Evolutionary conservation across 345 rosid genomes (phyloP).

Genomic region (Ailanthus altissimus): DNA sequence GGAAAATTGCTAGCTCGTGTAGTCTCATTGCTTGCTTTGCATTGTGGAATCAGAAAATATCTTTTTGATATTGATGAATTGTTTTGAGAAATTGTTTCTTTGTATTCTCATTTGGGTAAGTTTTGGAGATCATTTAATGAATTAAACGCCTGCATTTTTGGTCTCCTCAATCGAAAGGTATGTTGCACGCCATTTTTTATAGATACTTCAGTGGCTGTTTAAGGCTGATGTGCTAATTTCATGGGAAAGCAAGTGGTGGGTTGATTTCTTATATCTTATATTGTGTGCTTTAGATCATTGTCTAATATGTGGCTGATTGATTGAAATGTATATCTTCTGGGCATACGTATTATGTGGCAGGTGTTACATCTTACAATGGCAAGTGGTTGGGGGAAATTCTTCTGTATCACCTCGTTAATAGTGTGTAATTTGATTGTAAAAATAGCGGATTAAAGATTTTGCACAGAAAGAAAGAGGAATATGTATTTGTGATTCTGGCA

Average conservation of each 20-base stretch:
- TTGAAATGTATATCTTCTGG: slow-evolving; percentile 5
- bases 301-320: slow-evolving; percentile 3
- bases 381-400: neutral
- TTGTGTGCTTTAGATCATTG: neutral
- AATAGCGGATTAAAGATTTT: neutral
- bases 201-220: slow-evolving; percentile 2
- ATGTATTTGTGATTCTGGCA: neutral
- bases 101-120: slow-evolving; percentile 5
- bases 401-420: neutral
- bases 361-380: slow-evolving; percentile 5
- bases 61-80: neutral
- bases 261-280: slow-evolving; percentile 10
- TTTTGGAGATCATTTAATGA: slow-evolving; percentile 9
- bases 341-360: slow-evolving; percentile 21
- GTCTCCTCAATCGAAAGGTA: slow-evolving; percentile 7
- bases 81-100: slow-evolving; percentile 7
- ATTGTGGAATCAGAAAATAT: neutral
- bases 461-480: neutral
- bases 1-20: slow-evolving; percentile 16
- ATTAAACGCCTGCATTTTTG: neutral
- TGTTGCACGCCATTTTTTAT: neutral
- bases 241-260: slow-evolving; percentile 14
- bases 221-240: neutral
- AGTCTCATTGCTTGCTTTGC: neutral
- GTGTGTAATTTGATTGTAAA: neutral